Conservation (phyloP, 495 filamentous ascomycete genomes). For the Neurospora sp. region DNA sequence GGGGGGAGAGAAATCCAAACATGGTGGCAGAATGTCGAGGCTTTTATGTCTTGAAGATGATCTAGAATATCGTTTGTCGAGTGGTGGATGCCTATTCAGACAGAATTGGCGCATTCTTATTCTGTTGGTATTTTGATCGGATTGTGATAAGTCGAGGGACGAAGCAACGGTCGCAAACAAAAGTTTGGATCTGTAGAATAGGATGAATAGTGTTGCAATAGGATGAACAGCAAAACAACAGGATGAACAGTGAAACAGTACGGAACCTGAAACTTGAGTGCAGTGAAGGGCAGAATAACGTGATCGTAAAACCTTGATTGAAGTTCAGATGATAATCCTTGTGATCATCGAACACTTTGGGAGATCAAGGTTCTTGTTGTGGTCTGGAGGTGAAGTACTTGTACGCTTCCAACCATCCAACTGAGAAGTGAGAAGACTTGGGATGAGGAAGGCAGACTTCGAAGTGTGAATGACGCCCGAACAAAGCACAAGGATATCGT, state of each 20-base stretch:
- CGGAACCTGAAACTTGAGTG: neutral
- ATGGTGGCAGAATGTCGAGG: neutral
- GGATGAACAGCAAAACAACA: neutral
- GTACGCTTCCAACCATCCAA: neutral
- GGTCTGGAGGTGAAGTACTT: neutral
- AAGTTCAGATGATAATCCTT: neutral
- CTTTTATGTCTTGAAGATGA: neutral
- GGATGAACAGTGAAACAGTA: neutral
- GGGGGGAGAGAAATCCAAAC: neutral
- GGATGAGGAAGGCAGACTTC: neutral
- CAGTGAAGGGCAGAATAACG: neutral
- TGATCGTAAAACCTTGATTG: neutral
- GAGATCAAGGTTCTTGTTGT: neutral
- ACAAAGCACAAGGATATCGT: neutral
- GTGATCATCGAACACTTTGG: neutral
- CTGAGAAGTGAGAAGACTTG: neutral
- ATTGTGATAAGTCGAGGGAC: neutral
- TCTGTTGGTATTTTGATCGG: neutral
- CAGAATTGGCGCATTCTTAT: neutral
- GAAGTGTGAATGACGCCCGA: neutral
- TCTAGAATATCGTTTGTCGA: neutral
- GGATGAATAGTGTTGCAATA: neutral
- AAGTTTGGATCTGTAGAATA: accelerated
- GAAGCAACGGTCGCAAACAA: neutral
- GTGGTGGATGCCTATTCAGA: neutral